A percentile compares a stretch with the other conserved stretches of the same genome.
Evolutionary conservation across 78 protist genomes (phyloP).

Genomic region (Diacronema lutheri): DNA sequence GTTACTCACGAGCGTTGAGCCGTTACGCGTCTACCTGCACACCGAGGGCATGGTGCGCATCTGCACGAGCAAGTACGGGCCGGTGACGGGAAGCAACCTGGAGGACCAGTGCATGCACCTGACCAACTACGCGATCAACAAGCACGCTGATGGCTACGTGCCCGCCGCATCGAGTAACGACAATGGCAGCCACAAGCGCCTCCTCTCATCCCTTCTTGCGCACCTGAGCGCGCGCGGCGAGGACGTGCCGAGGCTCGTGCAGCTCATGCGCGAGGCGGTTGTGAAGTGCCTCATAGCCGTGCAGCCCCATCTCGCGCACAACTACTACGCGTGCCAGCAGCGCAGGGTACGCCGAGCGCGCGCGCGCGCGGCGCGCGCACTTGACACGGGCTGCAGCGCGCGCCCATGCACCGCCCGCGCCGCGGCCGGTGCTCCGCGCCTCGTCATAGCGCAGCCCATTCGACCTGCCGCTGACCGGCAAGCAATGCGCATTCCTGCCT

Average conservation of each 20-base stretch:
- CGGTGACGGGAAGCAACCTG: not conserved
- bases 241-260: slow-evolving; percentile 26
- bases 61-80: slow-evolving; percentile 46
- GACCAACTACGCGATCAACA: slow-evolving; percentile 66
- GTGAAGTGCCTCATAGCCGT: slow-evolving; percentile 27
- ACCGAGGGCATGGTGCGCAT: slow-evolving; percentile 55
- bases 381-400: no score
- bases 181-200: slow-evolving; percentile 45
- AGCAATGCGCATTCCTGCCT: no score
- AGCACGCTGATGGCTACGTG: not conserved
- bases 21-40: slow-evolving; percentile 37
- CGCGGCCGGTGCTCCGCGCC: no score
- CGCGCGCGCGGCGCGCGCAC: no score
- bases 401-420: no score
- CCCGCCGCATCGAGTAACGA: not conserved
- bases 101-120: slow-evolving; percentile 43
- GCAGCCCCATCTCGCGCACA: slow-evolving; percentile 22
- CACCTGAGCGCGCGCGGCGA: not conserved
- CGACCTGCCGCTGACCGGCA: no score
- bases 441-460: no score
- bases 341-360: not conserved
- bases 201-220: not conserved
- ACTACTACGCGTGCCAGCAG: slow-evolving; percentile 9
- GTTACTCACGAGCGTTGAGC: slow-evolving; percentile 36
- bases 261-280: slow-evolving; percentile 2